A percentile compares a stretch with the other conserved stretches of the same genome.
These are phyloP conservation scores for Pseudonitzschia pungens DNA, from an alignment of 108 stramenopile species.

Conservation along the genomic window DNA sequence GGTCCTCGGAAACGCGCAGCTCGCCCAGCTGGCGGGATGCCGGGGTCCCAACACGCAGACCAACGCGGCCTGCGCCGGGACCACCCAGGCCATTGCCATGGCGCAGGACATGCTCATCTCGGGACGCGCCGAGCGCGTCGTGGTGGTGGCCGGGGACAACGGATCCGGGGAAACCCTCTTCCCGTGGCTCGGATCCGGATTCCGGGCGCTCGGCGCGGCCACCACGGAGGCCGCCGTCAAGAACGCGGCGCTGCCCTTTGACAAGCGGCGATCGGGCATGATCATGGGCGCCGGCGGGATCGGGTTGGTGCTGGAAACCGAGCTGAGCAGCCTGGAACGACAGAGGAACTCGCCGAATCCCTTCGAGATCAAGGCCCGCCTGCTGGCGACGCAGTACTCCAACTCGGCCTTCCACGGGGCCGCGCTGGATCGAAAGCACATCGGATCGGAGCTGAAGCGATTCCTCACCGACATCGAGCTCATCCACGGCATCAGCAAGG, in stretches of 20 bases:
- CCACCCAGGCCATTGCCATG: slow-evolving; percentile 95
- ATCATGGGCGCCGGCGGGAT: slow-evolving; percentile 94
- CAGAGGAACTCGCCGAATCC: slow-evolving; percentile 49
- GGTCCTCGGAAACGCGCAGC: slow-evolving; percentile 93
- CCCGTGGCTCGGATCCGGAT: slow-evolving; percentile 94
- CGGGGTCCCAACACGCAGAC: slow-evolving; percentile 97
- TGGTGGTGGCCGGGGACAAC: slow-evolving; percentile 94
- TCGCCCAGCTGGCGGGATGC: slow-evolving; percentile 94
- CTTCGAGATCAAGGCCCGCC: slow-evolving; percentile 74
- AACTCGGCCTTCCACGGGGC: slow-evolving; percentile 97
- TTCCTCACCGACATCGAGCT: slow-evolving; percentile 86
- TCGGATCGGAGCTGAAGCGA: slow-evolving; percentile 86
- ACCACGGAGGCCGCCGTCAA: slow-evolving; percentile 69
- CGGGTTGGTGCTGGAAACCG: slow-evolving; percentile 91
- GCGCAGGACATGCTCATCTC: slow-evolving; percentile 94
- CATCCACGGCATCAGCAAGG: slow-evolving; percentile 88
- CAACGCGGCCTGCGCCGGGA: slow-evolving; percentile 97
- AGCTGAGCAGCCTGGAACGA: slow-evolving; percentile 66
- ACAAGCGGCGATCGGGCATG: slow-evolving; percentile 90
- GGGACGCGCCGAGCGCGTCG: slow-evolving; percentile 91
- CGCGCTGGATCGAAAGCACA: slow-evolving; percentile 91
- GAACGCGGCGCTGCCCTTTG: slow-evolving; percentile 92
- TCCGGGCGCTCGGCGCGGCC: slow-evolving; percentile 94
- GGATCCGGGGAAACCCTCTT: slow-evolving; percentile 89
- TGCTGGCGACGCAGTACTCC: slow-evolving; percentile 90